Evolutionary conservation across 1,139 yeast species (phyloP), one percentile per base, ranked within the genome.

Genomic region (Lodderomyces theae): DNA sequence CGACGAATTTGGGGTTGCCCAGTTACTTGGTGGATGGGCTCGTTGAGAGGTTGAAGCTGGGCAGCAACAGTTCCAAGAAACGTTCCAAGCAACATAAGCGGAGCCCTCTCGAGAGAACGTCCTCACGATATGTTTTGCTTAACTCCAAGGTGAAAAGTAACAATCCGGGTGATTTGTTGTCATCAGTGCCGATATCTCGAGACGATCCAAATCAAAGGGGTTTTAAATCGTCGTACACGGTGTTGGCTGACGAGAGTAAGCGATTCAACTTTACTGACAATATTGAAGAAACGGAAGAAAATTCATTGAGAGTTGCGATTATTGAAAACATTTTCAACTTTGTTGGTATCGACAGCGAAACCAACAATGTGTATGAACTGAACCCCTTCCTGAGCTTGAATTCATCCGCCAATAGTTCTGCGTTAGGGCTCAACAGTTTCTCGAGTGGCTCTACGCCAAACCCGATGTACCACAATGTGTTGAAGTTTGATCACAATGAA

Each of bases 161-260:
- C 44, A 73, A 69, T 43, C 96, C 96, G 0, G 96, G 96, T 23
- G 96, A 88, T 58, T 68, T 88, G 42, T 63, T 88, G 12, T 85
- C 95, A 0, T 86, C 86, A 40, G 96, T 85, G 0, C 94, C 96
- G 0, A 61, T 87, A 3, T 78, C 89, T 1, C 68, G 90, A 48
- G 41, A 33, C 16, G 42, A 40, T 23, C 42, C 39, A 6, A 23
- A 38, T 66, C 72, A 43, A 53, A 43, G 32, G n/a, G 11, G 26
- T 7, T 15, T 35, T 4, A 41, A 42, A 30, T 32, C 44, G 5
- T 42, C 46, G 13, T 29, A 41, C 5, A 39, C 47, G 8, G 23
- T 37, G 17, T 17, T 34, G 30, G 28, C 33, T 18, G 40, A 39
- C 17, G 32, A 38, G 11, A 13, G 17, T 10, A 37, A 36, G 17